Conservation (phyloP, 352 stramenopile genomes). For the Pythium pyrilobum region DNA sequence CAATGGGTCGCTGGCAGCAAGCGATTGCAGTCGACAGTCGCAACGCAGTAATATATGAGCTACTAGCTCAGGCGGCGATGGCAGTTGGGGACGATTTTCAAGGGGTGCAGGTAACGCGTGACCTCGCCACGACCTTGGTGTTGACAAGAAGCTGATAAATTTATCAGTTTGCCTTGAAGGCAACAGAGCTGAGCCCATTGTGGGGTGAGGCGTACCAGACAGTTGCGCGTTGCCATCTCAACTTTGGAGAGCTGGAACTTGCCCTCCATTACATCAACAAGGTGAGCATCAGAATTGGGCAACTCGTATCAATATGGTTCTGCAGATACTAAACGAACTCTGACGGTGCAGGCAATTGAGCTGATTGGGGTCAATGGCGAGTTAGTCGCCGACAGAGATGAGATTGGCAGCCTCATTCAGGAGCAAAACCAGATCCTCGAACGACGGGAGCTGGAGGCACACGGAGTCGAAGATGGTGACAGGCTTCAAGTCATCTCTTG, state of each 20-base stretch:
- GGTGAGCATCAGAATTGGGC: no score
- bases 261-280: conserved; percentile 40
- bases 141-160: no score
- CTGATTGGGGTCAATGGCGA: conserved; percentile 39
- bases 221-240: conserved; percentile 61
- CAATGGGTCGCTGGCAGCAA: conserved; percentile 66
- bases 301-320: no score
- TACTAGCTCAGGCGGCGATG: conserved; percentile 71
- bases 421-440: conserved; percentile 36
- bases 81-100: conserved; percentile 67
- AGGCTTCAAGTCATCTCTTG: conserved; percentile 67
- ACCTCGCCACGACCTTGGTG: no score
- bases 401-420: conserved; percentile 36
- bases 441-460: conserved; percentile 38
- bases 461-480: conserved; percentile 24
- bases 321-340: no score
- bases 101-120: conserved; percentile 38
- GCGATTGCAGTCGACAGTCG: conserved; percentile 36
- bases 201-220: conserved; percentile 75
- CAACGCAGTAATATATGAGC: conserved; percentile 53
- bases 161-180: conserved; percentile 44
- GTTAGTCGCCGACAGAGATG: conserved; percentile 35
- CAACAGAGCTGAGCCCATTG: conserved; percentile 39
- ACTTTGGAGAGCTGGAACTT: conserved; percentile 76
- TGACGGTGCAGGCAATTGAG: conserved; percentile 56